Evolutionary conservation across 306 rosid genomes (phyloP).

Genomic region (Calophaca sinica): DNA sequence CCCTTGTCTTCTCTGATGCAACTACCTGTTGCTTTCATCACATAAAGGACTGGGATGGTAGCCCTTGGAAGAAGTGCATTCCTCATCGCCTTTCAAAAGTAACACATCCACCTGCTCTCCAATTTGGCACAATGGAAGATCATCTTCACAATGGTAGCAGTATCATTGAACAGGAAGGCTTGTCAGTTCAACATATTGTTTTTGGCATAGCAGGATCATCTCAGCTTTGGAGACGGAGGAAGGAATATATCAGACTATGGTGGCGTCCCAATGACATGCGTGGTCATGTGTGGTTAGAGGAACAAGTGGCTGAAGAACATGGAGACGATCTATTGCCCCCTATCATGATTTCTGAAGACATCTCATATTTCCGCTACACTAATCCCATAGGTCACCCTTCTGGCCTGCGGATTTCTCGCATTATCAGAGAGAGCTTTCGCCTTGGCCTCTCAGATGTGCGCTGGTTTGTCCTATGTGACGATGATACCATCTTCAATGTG

Average conservation of each 20-base stretch:
- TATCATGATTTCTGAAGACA: conserved; percentile 71
- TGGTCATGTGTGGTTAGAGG: conserved; percentile 84
- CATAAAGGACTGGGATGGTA: conserved; percentile 58
- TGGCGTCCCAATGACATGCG: conserved; percentile 80
- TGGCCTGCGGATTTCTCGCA: conserved; percentile 77
- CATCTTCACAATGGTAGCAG: conserved; percentile 43
- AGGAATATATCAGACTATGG: conserved; percentile 74
- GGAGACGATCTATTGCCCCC: conserved; percentile 65
- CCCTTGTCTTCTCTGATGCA: conserved; percentile 67
- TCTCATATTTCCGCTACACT: conserved; percentile 73
- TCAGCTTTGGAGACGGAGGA: conserved; percentile 70
- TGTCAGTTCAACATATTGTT: conserved; percentile 64
- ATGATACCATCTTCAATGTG: conserved; percentile 76
- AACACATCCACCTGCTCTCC: conserved; percentile 36
- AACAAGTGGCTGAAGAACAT: conserved; percentile 53
- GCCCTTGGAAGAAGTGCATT: conserved; percentile 51
- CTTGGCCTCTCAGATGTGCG: conserved; percentile 61
- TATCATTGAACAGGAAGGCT: conserved; percentile 43
- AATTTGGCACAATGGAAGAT: background rate
- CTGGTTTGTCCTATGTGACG: conserved; percentile 81
- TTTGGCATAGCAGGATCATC: conserved; percentile 86
- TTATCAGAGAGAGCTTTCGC: conserved; percentile 67
- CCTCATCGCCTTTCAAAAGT: conserved; percentile 40
- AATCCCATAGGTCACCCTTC: conserved; percentile 84
- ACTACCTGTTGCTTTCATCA: conserved; percentile 57